phyloP scores from a whole-genome alignment of 257 asterid species.

The Scutellaria baicalensis region DNA sequence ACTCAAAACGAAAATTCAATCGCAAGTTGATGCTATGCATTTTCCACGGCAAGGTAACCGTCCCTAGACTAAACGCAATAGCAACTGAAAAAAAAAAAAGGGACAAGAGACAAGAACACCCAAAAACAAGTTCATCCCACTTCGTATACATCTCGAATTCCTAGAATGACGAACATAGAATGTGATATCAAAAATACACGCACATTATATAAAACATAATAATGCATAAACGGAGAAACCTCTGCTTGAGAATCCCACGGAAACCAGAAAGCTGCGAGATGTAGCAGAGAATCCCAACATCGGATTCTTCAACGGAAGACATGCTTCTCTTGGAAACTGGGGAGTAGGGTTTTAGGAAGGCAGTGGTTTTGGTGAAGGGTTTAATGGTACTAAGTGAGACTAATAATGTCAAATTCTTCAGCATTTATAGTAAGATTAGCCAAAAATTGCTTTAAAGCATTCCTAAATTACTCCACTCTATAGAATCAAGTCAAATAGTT shows the following conservation, averaged over 20 bases:
- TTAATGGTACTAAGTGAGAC: background rate
- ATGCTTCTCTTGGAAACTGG: slow-evolving; percentile 17
- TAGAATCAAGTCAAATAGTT: no score
- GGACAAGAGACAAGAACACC: background rate
- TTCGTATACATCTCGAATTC: background rate
- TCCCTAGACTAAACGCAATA: background rate
- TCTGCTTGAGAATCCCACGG: slow-evolving; percentile 83
- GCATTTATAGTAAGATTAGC: no score
- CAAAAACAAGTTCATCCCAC: background rate
- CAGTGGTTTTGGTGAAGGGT: slow-evolving; percentile 13
- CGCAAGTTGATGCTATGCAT: background rate
- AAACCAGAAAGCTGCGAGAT: slow-evolving; percentile 78
- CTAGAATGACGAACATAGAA: slow-evolving; percentile 1
- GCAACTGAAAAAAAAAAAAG: background rate
- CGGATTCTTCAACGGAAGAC: slow-evolving; percentile 62
- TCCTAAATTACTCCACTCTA: no score
- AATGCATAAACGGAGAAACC: slow-evolving; percentile 26
- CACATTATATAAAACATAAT: background rate
- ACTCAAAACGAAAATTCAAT: background rate
- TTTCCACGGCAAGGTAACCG: background rate
- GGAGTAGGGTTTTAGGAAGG: slow-evolving; percentile 9
- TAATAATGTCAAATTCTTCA: background rate
- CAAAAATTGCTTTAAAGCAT: no score
- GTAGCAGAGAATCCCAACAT: slow-evolving; percentile 79
- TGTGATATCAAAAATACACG: background rate